These are phyloP conservation scores for Calonectria pauciramosa DNA, from an alignment of 2,329 filamentous ascomycete species.

Conservation along the genomic window DNA sequence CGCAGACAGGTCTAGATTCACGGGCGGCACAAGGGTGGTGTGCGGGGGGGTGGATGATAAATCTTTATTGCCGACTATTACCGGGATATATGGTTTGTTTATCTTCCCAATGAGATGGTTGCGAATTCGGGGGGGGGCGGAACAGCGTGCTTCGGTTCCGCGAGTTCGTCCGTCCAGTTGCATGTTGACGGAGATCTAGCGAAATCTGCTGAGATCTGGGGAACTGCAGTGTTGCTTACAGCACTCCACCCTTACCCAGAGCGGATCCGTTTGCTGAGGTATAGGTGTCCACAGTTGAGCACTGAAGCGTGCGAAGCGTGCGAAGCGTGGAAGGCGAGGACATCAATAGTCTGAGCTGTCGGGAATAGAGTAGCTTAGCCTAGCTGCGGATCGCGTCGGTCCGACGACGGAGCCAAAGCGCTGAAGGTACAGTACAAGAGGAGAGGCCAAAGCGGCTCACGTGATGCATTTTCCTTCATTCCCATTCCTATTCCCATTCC, in stretches of 20 bases:
- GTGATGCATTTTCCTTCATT: neutral
- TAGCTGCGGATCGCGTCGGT: neutral
- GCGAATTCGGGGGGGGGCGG: neutral
- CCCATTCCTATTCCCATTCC: neutral
- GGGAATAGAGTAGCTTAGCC: neutral
- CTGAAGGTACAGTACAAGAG: neutral
- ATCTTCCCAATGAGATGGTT: neutral
- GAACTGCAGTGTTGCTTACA: neutral
- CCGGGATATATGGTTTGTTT: constrained; percentile 1
- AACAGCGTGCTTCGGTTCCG: neutral
- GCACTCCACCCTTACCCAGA: constrained; percentile 11
- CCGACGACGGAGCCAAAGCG: neutral
- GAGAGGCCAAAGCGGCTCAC: neutral
- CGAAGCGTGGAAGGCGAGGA: neutral
- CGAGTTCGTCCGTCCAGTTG: constrained; percentile 6
- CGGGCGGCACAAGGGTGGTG: neutral
- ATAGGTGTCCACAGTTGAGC: neutral
- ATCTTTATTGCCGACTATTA: constrained; percentile 26
- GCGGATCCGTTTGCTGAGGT: neutral
- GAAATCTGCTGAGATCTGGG: constrained; percentile 14
- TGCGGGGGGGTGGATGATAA: neutral
- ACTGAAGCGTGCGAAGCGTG: constrained; percentile 3
- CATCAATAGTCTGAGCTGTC: neutral
- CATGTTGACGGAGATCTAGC: constrained; percentile 10
- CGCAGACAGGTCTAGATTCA: constrained; percentile 1